Base-by-base conservation (phyloP, 2,329 filamentous ascomycete species). In the Ophiostoma sp. region DNA sequence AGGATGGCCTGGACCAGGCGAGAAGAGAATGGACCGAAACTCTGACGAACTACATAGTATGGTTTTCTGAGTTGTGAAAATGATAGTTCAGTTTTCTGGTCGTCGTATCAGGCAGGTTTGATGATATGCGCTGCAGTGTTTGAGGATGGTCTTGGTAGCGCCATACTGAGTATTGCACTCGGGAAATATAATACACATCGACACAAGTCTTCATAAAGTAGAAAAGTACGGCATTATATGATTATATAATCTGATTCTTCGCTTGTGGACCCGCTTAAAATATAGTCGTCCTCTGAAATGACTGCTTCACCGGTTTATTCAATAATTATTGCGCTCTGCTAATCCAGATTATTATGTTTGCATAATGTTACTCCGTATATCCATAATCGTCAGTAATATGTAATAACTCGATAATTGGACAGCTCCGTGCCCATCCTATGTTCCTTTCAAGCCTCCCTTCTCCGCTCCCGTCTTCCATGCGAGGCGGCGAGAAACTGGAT, bases 61-160 rank as follows among this genome's bases (percentile, higher is more conserved):
- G n/a, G n/a, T 33, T 62, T 62, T 62, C 27, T 62, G 57, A 36
- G 36, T 65, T 64, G 57, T 35, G 60, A 64, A 64, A 39, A 65
- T 65, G 62, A 65, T 20, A 41, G 62, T 65, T 39, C 62, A 39
- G 6, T 27, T 39, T 11, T 41, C 2, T 7, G 39, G 35, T n/a
- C 33, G 33, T 15, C 20, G 62, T 65, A 39, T 64, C 60, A 35
- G 10, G 33, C 20, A 39, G 11, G 62, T n/a, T 65, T n/a, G 35
- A 65, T 39, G 33, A 62, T 35, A 62, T 62, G 57, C 31, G 57
- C 33, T 64, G 60, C n/a, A 3, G 31, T 64, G 31, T 57, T 57
- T 48, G 44, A 48, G 44, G 8, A 48, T 48, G 20, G 44, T n/a
- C 44, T 48, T 48, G 44, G 44, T 8, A 48, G 44, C 20, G 5